Evolutionary conservation across 495 filamentous ascomycete genomes (phyloP), one percentile per base, ranked within the genome.

Genomic region (Ramalina intermedia): DNA sequence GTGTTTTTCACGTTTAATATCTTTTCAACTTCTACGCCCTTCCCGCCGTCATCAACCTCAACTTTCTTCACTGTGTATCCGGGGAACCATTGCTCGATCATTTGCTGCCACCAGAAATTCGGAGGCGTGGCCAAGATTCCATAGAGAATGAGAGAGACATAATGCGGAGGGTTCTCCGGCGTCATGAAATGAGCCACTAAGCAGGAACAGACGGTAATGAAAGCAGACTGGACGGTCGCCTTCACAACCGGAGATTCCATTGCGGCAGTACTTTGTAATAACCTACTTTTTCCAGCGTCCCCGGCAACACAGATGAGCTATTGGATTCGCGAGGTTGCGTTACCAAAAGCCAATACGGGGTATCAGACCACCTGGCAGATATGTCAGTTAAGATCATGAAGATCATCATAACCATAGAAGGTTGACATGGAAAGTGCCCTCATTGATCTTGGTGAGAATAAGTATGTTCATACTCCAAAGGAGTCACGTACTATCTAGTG

Each of bases 401-500:
- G 1, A 3, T 23, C 7, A 41, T 41, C 11, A 18, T 17, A 41
- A n/a, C 2, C 8, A 2, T 41, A 9, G 2, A 41, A n/a, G 17
- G 39, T 8, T 41, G 39, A 17, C 14, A 41, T 41, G 39, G 14
- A 16, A n/a, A 24, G 9, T 37, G 38, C 55, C 69, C 80, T 87
- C 82, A 87, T 83, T 80, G 82, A 87, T 87, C 82, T 87, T 87
- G 82, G 83, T 87, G 75, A 71, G 69, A 71, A 42, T 72, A 51
- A 61, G 55, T 65, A 73, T 71, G 70, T 73, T 81, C 78, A 84
- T 69, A 54, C 67, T 73, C 80, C 70, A 59, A 63, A 77, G 69
- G 73, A 74, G 74, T 85, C 80, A 79, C 70, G 73, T 87, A 84
- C 80, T 84, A 84, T 87, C 83, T 86, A 85, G 81, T 68, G 82